phyloP scores from a whole-genome alignment of 2,329 filamentous ascomycete species.

The Clonostachys chloroleuca region DNA sequence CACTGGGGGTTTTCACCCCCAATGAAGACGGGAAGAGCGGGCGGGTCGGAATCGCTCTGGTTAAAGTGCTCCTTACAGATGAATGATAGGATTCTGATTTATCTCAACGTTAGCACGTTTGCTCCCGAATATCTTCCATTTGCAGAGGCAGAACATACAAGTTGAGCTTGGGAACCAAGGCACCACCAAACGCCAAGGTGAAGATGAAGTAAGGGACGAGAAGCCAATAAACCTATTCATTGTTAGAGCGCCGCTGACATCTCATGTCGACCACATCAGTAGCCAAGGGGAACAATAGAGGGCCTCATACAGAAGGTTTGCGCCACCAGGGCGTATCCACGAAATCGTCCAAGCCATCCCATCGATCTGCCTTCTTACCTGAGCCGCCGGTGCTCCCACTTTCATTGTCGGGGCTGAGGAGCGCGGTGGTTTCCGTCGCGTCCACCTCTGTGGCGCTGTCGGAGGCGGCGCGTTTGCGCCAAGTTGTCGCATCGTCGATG shows the following conservation, averaged over 20 bases:
- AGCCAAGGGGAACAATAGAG: background rate
- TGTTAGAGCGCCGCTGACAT: slow-evolving; percentile 10
- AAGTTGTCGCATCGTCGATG: no score
- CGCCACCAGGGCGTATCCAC: slow-evolving; percentile 57
- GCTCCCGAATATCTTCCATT: background rate
- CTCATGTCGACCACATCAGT: background rate
- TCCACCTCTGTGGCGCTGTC: no score
- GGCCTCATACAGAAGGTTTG: slow-evolving; percentile 50
- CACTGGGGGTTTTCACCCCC: slow-evolving; percentile 76
- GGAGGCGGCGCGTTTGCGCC: no score
- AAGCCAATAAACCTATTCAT: slow-evolving; percentile 71
- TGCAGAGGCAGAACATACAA: slow-evolving; percentile 39
- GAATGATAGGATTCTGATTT: slow-evolving; percentile 63
- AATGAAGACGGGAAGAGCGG: slow-evolving; percentile 59
- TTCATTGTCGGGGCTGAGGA: no score
- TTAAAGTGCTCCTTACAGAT: slow-evolving; percentile 80
- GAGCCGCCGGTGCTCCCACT: no score
- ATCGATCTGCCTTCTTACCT: slow-evolving; percentile 13
- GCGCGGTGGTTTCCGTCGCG: no score
- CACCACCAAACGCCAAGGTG: slow-evolving; percentile 80
- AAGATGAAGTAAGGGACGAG: slow-evolving; percentile 76
- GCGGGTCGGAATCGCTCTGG: slow-evolving; percentile 51
- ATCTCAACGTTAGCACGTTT: background rate
- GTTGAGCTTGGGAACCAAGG: slow-evolving; percentile 83
- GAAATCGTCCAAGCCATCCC: slow-evolving; percentile 54